Conservation (phyloP, 1,284 basidiomycete species). For the Trametes versicolor region DNA sequence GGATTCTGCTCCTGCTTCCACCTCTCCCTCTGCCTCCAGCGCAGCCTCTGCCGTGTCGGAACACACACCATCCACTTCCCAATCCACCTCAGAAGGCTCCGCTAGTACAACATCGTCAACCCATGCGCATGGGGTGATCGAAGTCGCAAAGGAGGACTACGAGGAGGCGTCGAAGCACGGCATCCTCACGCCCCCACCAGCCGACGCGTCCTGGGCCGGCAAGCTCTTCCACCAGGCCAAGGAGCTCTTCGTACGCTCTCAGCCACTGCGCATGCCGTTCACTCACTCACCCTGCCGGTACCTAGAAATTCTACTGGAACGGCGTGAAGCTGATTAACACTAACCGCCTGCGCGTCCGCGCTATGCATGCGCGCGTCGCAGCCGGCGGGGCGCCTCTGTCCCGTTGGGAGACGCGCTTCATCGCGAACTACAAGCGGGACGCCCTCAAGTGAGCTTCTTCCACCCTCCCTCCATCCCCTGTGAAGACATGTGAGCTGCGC, state of each 20-base stretch:
- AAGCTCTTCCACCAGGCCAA: conserved; percentile 71
- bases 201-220: conserved; percentile 62
- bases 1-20: conserved; percentile 17
- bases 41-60: conserved; percentile 6
- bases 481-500: background rate
- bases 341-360: conserved; percentile 61
- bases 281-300: conserved; percentile 23
- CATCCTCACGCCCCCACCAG: conserved; percentile 70
- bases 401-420: conserved; percentile 72
- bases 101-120: background rate
- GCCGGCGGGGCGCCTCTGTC: conserved; percentile 66
- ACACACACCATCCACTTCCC: conserved; percentile 6
- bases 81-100: conserved; percentile 26
- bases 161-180: conserved; percentile 72
- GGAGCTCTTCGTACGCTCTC: conserved; percentile 68
- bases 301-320: conserved; percentile 81
- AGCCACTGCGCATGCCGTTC: background rate
- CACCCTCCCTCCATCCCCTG: background rate
- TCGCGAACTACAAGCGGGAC: conserved; percentile 70
- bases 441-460: conserved; percentile 65
- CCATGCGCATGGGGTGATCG: conserved; percentile 42
- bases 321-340: conserved; percentile 76
- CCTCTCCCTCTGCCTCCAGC: conserved; percentile 5
- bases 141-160: conserved; percentile 69
- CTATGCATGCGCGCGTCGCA: conserved; percentile 63